Percentiles rank a stretch among this genome's conserved stretches.
phyloP scores from a whole-genome alignment of 352 stramenopile genomes.

The Globisporangium irregulare region DNA sequence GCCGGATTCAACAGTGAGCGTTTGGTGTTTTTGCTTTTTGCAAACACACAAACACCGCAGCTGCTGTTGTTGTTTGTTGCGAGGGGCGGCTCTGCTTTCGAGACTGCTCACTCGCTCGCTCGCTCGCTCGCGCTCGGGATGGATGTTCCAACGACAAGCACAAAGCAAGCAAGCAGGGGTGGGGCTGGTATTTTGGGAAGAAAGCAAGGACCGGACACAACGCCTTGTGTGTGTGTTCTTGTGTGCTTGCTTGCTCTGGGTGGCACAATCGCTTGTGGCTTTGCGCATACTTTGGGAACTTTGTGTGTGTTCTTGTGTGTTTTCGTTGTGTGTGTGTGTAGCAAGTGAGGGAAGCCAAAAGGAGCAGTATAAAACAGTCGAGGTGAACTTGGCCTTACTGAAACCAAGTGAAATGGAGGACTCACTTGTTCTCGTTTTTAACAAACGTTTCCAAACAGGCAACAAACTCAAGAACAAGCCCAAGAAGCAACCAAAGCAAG shows the following conservation, averaged over 20 bases:
- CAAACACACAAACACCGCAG: constrained; percentile 8
- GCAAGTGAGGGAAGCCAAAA: neutral
- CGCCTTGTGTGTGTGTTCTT: neutral
- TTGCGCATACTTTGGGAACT: neutral
- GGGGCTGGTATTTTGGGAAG: constrained; percentile 12
- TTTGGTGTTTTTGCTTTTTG: neutral
- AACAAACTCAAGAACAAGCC: neutral
- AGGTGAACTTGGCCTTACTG: neutral
- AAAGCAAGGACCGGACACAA: neutral
- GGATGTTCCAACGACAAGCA: neutral
- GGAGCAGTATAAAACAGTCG: neutral
- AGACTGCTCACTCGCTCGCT: neutral
- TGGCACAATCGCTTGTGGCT: neutral
- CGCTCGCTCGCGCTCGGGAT: neutral
- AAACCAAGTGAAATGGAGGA: constrained; percentile 9
- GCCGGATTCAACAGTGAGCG: constrained; percentile 10
- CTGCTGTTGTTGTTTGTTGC: constrained; percentile 10
- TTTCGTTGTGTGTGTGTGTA: neutral
- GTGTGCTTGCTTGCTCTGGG: neutral
- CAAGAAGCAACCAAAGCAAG: neutral
- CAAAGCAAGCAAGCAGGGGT: neutral
- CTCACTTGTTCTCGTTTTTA: neutral
- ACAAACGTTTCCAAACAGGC: neutral
- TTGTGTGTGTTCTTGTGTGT: neutral
- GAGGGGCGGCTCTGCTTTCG: constrained; percentile 1